Evolutionary conservation across 305 asterid genomes (phyloP), one percentile per base, ranked within the genome.

Genomic region (Fraxinus dipetala): DNA sequence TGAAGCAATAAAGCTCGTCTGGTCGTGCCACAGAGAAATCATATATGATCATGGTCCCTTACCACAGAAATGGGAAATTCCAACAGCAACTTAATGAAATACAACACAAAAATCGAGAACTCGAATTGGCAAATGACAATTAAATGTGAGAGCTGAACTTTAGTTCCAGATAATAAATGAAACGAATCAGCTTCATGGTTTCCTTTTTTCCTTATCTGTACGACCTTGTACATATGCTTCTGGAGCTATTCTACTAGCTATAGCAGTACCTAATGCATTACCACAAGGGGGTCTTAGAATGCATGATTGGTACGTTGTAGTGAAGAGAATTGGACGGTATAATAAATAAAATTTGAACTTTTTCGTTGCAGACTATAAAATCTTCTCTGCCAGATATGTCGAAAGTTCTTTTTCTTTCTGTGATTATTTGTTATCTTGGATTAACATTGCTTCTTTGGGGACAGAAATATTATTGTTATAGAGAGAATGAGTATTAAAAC

Each of bases 1-100:
- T 0, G 98, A 93, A 79, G 97, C 98, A 43, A 91, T 93, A 79
- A 89, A 87, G 86, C 92, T 94, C 1, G 97, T 94, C 1, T 93
- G 97, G 97, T 94, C 98, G 8, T 91, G 95, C 87, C 98, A 91
- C 54, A 84, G 97, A 67, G 97, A 93, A 79, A 82, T 93, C 80
- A 94, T 91, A 43, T 92, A 91, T 76, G 97, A 94, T 65, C 38
- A 85, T 8, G 97, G 97, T 22, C 97, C 98, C 1, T 24, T 91
- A 45, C 94, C 97, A 1, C 86, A 80, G 26, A 76, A 90, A 35
- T 94, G 97, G 94, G 78, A 81, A 78, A 81, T 83, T 75, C 97
- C 97, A 7, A 30, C 74, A 13, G 83, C 86, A 73, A 87, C 90
- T 51, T 87, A 69, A 81, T 26, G 76, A 80, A 51, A 45, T 26